Evolutionary conservation across 768 basidiomycete genomes (phyloP), one percentile per base, ranked within the genome.

Genomic region (Rubroboletus satanas): DNA sequence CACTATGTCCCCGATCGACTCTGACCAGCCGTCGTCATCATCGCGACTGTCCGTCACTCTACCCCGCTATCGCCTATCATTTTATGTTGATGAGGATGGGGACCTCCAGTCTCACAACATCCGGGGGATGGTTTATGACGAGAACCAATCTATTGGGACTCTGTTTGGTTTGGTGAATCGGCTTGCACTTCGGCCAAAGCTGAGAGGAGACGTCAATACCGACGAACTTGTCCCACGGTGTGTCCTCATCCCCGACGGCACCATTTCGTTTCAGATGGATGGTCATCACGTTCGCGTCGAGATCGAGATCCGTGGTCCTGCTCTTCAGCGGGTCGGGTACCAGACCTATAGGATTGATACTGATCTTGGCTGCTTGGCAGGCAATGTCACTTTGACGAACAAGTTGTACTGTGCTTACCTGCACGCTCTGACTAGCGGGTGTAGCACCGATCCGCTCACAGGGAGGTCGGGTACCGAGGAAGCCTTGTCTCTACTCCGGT

Each of bases 391-490:
- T 21, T 44, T 74, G 38, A 58, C 54, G 1, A 68, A 66, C 54
- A 62, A 62, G 41, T 64, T 79, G 8, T 78, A 70, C 51, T 68
- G 67, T 46, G 66, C 72, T 3, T 77, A 78, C 50, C 66, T 82
- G 17, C 81, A 82, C 45, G 75, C 77, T n/a, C 54, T 79, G 2
- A 79, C 73, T 1, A 74, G 74, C 18, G 71, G 74, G 44, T 71
- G 71, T 44, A 60, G 75, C 14, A 66, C 71, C 14, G 80, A 82
- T 62, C 77, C 77, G 5, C 64, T 82, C 17, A 77, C 74, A 1
- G 59, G 60, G 17, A 73, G 73, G 9, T 33, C 33, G 6, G 33
- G 33, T 41, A 41, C 39, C 5, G 39, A 41, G 21, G 39, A 41
- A 23, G 39, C 39, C 4, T 21, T 41, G 12, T 21, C 39, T 23